Percentiles rank a stretch among this genome's conserved stretches.
Conservation (phyloP, 78 protist genomes). For the Dictyostelium citrinum region DNA sequence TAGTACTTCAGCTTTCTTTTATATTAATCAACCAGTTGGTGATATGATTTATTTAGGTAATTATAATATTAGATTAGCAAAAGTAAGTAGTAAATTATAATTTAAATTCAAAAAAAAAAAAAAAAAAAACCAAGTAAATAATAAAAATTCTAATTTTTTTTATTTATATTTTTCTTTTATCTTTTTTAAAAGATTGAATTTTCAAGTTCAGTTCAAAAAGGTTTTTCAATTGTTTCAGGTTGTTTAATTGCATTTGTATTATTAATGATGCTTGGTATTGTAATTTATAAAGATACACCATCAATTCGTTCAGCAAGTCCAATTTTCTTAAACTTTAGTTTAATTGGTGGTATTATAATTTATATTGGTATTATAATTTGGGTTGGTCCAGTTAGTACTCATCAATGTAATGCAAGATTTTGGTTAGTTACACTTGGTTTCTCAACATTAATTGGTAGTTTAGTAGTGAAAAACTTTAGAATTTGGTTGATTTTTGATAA, state of each 20-base stretch:
- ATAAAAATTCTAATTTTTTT: not conserved
- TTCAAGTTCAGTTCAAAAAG: not conserved
- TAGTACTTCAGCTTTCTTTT: not conserved
- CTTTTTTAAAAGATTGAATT: not conserved
- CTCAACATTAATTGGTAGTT: slow-evolving; percentile 21
- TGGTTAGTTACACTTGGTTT: slow-evolving; percentile 63
- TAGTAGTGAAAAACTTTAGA: slow-evolving; percentile 58
- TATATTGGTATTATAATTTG: slow-evolving; percentile 41
- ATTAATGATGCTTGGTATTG: not conserved
- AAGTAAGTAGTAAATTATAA: not conserved
- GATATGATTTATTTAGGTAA: slow-evolving; percentile 23
- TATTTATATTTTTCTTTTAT: not conserved
- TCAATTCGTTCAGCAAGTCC: slow-evolving; percentile 68
- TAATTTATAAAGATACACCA: not conserved
- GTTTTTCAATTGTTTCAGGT: slow-evolving; percentile 6
- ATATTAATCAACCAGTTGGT: slow-evolving; percentile 7
- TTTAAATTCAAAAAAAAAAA: too few species aligned
- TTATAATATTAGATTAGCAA: not conserved
- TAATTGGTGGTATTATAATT: slow-evolving; percentile 43
- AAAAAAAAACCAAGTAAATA: not conserved
- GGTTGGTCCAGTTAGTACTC: not conserved
- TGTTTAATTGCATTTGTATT: not conserved
- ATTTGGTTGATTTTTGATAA: slow-evolving; percentile 60
- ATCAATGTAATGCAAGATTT: slow-evolving; percentile 15
- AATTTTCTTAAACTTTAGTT: slow-evolving; percentile 1